Evolutionary conservation across 176 grass and related monocot genomes (phyloP), one percentile per base, ranked within the genome.

Genomic region (Cenchrus purpureus): DNA sequence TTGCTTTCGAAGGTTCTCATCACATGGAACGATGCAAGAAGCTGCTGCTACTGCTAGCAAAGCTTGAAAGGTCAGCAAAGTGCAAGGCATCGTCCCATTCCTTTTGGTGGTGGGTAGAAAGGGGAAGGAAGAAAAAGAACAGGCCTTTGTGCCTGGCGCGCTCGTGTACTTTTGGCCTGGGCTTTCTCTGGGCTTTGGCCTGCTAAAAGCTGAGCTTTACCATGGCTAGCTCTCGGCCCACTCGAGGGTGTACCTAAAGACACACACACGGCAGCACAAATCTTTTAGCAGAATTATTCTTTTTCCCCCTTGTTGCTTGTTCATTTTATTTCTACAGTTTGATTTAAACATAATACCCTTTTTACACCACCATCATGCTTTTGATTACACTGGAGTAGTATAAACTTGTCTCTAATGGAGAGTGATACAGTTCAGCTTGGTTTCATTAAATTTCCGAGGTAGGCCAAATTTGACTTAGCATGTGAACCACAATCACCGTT

Each of bases 1-100:
- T 80, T 65, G 78, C 78, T 87, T 87, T 87, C 53, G 69, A 81
- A 87, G 78, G 60, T 79, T 81, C 69, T 22, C 12, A 4, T 25
- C 82, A 78, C 64, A 77, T 69, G 51, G 9, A 4, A 19, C 2
- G 3, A 50, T 50, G 49, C 49, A 50, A 50, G 10, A 50, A 50
- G 64, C 13, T 3, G 44, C 37, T 46, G 63, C 25, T 25, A 25
- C 25, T 25, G 25, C 25, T 25, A 31, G 5, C 16, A 22, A 84
- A 84, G 73, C 63, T 77, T 77, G 48, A 58, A 31, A 76, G 60
- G 59, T 61, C 59, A 22, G n/a, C 59, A 61, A 61, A 61, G 59
- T 61, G 59, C 59, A 61, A 55, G 8, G 55, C 17, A 57, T 57
- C 7, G 8, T 15, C 53, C 17, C 1, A 4, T 60, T 17, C 57